Percentiles rank a stretch among this genome's conserved stretches.
Evolutionary conservation across 495 filamentous ascomycete species (phyloP).

Genomic region (Daldinia childiae): DNA sequence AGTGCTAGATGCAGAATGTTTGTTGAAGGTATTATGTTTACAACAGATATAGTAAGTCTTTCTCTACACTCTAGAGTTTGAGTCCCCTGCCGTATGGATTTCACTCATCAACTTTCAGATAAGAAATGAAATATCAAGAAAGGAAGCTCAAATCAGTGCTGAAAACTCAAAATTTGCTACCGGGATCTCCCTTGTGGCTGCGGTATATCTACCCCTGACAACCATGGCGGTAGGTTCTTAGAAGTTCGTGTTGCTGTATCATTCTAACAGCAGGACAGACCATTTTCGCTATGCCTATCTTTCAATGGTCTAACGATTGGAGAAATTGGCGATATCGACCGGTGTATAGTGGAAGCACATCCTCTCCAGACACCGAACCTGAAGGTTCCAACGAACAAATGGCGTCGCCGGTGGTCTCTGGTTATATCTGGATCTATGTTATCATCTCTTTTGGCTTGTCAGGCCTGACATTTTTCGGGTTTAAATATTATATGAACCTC

Average conservation of each 20-base stretch:
- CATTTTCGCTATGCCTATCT: conserved; percentile 4
- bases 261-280: conserved; percentile 3
- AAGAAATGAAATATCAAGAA: conserved; percentile 5
- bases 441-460: not conserved
- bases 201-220: conserved; percentile 8
- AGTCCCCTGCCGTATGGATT: too few species aligned
- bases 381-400: not conserved
- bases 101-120: not conserved
- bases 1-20: not conserved
- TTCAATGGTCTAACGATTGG: conserved; percentile 14
- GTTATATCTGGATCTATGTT: conserved; percentile 7
- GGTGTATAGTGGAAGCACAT: not conserved
- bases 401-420: not conserved
- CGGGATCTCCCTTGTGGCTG: not conserved
- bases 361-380: not conserved
- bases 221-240: not conserved
- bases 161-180: conserved; percentile 1
- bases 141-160: not conserved
- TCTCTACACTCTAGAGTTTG: too few species aligned
- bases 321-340: conserved; percentile 1
- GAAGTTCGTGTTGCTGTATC: not conserved
- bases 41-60: conserved; percentile 5
- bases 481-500: not conserved
- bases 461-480: conserved; percentile 7
- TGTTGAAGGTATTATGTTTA: not conserved